These are phyloP conservation scores for Teratosphaeria nubilosa DNA, from an alignment of 2,329 filamentous ascomycete species.

Conservation along the genomic window DNA sequence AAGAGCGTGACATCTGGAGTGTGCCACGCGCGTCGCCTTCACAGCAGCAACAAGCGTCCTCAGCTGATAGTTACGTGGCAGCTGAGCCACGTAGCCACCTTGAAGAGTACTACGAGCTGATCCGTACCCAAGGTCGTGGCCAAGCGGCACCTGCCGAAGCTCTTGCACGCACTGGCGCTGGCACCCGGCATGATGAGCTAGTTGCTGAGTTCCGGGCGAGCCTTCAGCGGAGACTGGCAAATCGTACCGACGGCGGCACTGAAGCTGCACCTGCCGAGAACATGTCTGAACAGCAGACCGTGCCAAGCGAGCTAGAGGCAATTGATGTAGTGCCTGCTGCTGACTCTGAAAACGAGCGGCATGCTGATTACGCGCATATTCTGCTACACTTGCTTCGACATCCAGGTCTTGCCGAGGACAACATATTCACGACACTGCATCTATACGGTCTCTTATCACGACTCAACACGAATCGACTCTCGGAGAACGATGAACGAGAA, in stretches of 20 bases:
- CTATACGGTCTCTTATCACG: neutral
- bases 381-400: neutral
- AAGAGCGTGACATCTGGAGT: slow-evolving; percentile 22
- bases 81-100: slow-evolving; percentile 9
- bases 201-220: neutral
- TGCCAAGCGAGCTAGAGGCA: slow-evolving; percentile 1
- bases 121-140: slow-evolving; percentile 17
- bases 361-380: slow-evolving; percentile 1
- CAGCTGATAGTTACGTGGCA: neutral
- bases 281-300: slow-evolving; percentile 6
- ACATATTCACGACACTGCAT: neutral
- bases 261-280: neutral
- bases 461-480: neutral
- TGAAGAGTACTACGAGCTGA: slow-evolving; percentile 22
- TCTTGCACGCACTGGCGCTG: neutral
- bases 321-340: neutral
- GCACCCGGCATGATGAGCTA: neutral
- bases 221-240: neutral
- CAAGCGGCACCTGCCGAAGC: slow-evolving; percentile 4
- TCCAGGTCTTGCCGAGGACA: neutral
- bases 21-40: slow-evolving; percentile 13
- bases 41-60: neutral
- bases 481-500: neutral
- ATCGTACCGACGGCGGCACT: slow-evolving; percentile 1
- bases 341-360: neutral